Evolutionary conservation across 139 green algal species (phyloP).

Genomic region (Edaphochlamys debaryana): DNA sequence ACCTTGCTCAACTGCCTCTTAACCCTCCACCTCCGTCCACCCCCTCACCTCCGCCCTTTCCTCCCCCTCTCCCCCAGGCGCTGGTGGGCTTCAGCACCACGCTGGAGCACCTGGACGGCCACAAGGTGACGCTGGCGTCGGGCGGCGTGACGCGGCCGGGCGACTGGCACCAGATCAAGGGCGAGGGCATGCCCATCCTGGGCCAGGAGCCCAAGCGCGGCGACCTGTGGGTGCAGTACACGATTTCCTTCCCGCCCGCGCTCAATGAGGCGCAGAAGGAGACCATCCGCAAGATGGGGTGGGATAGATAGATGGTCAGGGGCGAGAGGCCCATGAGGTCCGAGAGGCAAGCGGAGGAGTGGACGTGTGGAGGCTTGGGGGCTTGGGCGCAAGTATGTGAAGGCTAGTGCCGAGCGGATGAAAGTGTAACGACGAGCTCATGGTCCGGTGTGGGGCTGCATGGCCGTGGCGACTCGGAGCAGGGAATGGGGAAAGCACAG

Average conservation of each 20-base stretch:
- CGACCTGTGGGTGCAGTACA: constrained; percentile 87
- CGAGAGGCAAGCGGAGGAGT: not conserved
- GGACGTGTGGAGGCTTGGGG: too few relatives aligned
- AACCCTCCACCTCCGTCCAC: not conserved
- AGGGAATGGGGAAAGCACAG: too few relatives aligned
- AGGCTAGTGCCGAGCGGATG: not conserved
- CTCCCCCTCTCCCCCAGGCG: too few relatives aligned
- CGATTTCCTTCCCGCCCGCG: constrained; percentile 82
- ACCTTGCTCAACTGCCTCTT: not conserved
- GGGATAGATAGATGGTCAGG: not conserved
- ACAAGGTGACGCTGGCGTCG: constrained; percentile 65
- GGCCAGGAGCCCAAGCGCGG: constrained; percentile 63
- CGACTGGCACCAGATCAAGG: constrained; percentile 50
- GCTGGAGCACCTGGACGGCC: constrained; percentile 94
- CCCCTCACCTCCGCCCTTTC: too few relatives aligned
- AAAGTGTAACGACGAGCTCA: not conserved
- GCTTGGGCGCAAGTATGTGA: too few relatives aligned
- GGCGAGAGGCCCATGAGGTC: not conserved
- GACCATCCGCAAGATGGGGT: constrained; percentile 49
- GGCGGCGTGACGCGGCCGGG: constrained; percentile 59
- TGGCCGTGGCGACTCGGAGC: too few relatives aligned
- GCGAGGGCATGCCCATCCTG: constrained; percentile 71
- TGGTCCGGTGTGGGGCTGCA: not conserved
- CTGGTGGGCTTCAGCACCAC: constrained; percentile 82
- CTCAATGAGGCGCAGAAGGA: constrained; percentile 81